phyloP scores from a whole-genome alignment of 1,139 yeast genomes.

The Yamadazyma buinensis region DNA sequence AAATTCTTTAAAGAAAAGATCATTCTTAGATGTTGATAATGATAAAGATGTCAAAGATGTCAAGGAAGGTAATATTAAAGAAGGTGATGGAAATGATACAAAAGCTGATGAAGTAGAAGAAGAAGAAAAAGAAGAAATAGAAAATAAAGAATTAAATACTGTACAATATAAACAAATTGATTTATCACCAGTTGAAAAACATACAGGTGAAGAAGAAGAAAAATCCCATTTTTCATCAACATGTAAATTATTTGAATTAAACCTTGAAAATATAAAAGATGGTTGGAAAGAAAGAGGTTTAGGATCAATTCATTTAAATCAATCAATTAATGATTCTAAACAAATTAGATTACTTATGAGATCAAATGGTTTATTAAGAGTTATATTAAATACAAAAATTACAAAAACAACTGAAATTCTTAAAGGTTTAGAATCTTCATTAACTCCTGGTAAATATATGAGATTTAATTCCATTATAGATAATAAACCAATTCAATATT shows the following conservation, averaged over 20 bases:
- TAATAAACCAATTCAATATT: slow-evolving; percentile 74
- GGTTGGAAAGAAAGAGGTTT: slow-evolving; percentile 98
- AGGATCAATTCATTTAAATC: slow-evolving; percentile 81
- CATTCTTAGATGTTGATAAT: slow-evolving; percentile 46
- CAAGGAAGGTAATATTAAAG: background rate
- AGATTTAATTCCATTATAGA: slow-evolving; percentile 54
- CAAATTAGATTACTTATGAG: slow-evolving; percentile 76
- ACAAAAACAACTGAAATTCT: slow-evolving; percentile 52
- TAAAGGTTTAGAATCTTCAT: slow-evolving; percentile 83
- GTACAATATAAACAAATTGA: slow-evolving; percentile 47
- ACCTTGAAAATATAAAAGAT: slow-evolving; percentile 54
- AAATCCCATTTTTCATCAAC: slow-evolving; percentile 62
- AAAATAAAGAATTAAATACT: slow-evolving; percentile 6
- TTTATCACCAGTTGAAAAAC: slow-evolving; percentile 47
- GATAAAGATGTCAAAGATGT: too few relatives aligned
- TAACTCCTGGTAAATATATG: slow-evolving; percentile 73
- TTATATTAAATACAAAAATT: slow-evolving; percentile 74
- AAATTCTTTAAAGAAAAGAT: slow-evolving; percentile 44
- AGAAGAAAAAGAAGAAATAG: slow-evolving; percentile 2
- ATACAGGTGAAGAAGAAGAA: slow-evolving; percentile 92
- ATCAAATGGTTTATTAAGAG: slow-evolving; percentile 79
- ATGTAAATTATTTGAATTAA: slow-evolving; percentile 77
- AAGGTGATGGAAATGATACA: slow-evolving; percentile 10
- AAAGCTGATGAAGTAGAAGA: slow-evolving; percentile 7
- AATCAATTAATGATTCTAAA: slow-evolving; percentile 30